Base-by-base conservation (phyloP, 2,329 filamentous ascomycete genomes). In the Lachnellula arida region DNA sequence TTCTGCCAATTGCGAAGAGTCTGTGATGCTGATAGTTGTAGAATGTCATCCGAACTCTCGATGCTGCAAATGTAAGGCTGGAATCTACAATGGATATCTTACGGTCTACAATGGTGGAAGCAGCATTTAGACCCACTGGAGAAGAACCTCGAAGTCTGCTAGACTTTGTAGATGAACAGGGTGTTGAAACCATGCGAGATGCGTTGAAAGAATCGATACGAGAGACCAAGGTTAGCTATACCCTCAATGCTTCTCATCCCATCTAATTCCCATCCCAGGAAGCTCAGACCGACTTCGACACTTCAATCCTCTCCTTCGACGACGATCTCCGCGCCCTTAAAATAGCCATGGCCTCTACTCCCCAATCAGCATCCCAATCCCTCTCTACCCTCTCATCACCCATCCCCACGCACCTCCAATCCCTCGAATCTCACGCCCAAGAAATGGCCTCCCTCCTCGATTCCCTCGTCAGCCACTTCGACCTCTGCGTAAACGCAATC, bases 401-500 rank as follows among this genome's bases (percentile, higher is more conserved):
- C 0, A 74, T 81, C 46, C 74, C 77, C 0, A 64, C 67, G 9
- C 68, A 79, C 40, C 79, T 80, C 60, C 73, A 73, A 51, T 68
- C 71, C 6, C 61, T 71, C 12, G 68, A 70, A 63, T 54, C 49
- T 4, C 85, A 93, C 63, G 92, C 92, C 0, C 85, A 89, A 60
- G 84, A 86, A 65, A 93, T 95, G 85, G 93, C 92, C 5, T 80
- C 86, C 55, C 80, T 91, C 5, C 81, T 97, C 1, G 82, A 90
- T 55, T 91, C 88, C 0, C 76, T 97, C 4, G 91, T 91, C 7
- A 83, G 81, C 25, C 93, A 97, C 73, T 97, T 96, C 69, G 93
- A 97, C 71, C 83, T 96, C 61, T 97, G 93, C 71, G 89, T 96
- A 14, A 93, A 87, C 1, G 93, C 93, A 0, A 87, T 97, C 44